Conservation (phyloP, 1,284 basidiomycete genomes). For the Puccinia hordei region DNA sequence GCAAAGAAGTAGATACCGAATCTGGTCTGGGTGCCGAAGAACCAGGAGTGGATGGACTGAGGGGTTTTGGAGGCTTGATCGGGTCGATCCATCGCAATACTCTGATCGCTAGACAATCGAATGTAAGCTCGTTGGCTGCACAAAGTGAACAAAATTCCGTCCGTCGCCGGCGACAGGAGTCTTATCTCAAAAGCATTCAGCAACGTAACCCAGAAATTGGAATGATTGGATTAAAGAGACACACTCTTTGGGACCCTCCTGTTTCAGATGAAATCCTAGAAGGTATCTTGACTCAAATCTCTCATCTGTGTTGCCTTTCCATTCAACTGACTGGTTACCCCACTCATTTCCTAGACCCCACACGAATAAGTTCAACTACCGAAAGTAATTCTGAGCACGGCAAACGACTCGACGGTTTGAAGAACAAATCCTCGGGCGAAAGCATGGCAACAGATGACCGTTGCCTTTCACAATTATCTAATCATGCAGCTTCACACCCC, state of each 20-base stretch:
- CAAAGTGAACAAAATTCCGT: slow-evolving; percentile 47
- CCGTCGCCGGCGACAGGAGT: slow-evolving; percentile 26
- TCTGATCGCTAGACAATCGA: slow-evolving; percentile 54
- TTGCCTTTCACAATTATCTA: not conserved
- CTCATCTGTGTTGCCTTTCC: not conserved
- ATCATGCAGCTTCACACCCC: not conserved
- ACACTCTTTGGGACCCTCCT: slow-evolving; percentile 38
- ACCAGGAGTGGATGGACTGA: slow-evolving; percentile 58
- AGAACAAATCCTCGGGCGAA: not conserved
- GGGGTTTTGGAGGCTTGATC: slow-evolving; percentile 58
- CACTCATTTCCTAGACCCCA: not conserved
- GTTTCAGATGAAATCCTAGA: slow-evolving; percentile 30
- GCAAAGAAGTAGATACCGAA: slow-evolving; percentile 41
- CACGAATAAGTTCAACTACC: not conserved
- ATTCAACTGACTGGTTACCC: not conserved
- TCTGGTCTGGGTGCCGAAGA: slow-evolving; percentile 52
- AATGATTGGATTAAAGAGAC: slow-evolving; percentile 25
- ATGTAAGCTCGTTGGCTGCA: slow-evolving; percentile 51
- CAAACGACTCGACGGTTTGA: not conserved
- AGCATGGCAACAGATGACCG: not conserved
- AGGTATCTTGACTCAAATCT: not conserved
- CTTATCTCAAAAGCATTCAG: not conserved
- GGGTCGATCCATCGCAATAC: slow-evolving; percentile 58
- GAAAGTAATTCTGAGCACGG: not conserved
- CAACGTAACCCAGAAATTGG: slow-evolving; percentile 18